Evolutionary conservation across 345 rosid genomes (phyloP).

Genomic region (Populus ilicifolia): DNA sequence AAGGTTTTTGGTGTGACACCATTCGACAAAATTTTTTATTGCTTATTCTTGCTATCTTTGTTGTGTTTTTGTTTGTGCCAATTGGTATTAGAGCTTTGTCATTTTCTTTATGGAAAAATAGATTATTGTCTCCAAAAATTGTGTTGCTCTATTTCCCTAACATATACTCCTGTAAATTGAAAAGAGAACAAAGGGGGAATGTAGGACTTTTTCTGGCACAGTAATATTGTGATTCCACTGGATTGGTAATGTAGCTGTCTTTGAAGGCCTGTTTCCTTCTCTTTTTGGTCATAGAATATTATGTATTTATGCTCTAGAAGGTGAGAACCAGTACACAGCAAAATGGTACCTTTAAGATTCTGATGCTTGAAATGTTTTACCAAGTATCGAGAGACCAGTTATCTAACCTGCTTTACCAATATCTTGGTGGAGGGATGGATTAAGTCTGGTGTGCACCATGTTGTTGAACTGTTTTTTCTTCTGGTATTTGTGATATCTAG

Average conservation of each 20-base stretch:
- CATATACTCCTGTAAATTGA: neutral
- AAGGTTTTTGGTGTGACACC: no score
- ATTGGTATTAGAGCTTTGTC: no score
- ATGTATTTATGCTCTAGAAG: neutral
- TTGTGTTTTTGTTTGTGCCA: no score
- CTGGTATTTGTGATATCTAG: neutral
- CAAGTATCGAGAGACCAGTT: neutral
- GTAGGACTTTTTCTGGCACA: neutral
- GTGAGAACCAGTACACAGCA: neutral
- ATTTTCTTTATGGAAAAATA: neutral
- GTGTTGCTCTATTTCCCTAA: neutral
- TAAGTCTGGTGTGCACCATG: neutral
- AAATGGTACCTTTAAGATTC: neutral
- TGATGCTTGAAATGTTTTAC: neutral
- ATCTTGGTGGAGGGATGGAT: neutral
- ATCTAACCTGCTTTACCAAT: neutral
- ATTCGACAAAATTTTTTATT: fast-evolving
- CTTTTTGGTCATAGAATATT: neutral
- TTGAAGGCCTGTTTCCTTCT: neutral
- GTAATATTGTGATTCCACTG: neutral
- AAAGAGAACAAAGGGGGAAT: neutral
- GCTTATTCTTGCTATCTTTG: no score
- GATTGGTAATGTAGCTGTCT: neutral
- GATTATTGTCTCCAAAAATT: neutral
- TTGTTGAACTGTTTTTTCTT: neutral